phyloP scores from a whole-genome alignment of 108 stramenopile genomes.

The Phaeodactylum tricornutum region DNA sequence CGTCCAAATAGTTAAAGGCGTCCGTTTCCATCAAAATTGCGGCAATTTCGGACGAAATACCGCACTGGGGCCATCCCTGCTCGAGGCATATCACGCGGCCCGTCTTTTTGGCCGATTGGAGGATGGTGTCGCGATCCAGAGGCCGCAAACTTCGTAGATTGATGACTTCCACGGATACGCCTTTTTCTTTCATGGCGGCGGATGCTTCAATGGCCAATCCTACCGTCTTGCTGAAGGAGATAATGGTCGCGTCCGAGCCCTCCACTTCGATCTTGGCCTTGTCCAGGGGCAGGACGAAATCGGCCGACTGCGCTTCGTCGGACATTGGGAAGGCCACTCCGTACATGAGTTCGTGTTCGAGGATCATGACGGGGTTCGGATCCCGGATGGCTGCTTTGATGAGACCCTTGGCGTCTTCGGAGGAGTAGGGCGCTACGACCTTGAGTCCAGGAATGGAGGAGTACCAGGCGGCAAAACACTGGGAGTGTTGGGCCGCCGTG shows the following conservation, averaged over 20 bases:
- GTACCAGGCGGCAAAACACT: slow-evolving; percentile 99
- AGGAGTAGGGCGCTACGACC: slow-evolving; percentile 91
- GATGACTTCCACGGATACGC: slow-evolving; percentile 87
- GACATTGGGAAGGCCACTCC: slow-evolving; percentile 91
- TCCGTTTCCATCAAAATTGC: slow-evolving; percentile 94
- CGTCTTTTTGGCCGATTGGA: slow-evolving; percentile 93
- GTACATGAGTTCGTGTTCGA: slow-evolving; percentile 99
- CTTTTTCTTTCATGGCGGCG: slow-evolving; percentile 72
- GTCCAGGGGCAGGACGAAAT: slow-evolving; percentile 87
- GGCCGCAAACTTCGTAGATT: slow-evolving; percentile 94
- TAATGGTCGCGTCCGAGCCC: slow-evolving; percentile 94
- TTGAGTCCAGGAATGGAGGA: slow-evolving; percentile 85
- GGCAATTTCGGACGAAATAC: slow-evolving; percentile 95
- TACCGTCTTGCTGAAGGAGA: slow-evolving; percentile 89
- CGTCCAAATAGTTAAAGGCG: slow-evolving; percentile 99
- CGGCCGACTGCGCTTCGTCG: slow-evolving; percentile 83
- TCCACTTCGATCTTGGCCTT: slow-evolving; percentile 87
- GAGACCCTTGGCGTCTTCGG: slow-evolving; percentile 96
- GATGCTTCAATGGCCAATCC: slow-evolving; percentile 91
- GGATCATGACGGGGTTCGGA: slow-evolving; percentile 95
- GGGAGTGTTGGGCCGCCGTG: slow-evolving; percentile 97
- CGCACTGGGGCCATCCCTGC: slow-evolving; percentile 98
- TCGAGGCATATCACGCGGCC: slow-evolving; percentile 91
- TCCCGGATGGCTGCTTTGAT: slow-evolving; percentile 99
- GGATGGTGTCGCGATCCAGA: slow-evolving; percentile 91